A percentile compares a stretch with the other conserved stretches of the same genome.
These are phyloP conservation scores for Microsporum canis DNA, from an alignment of 2,329 filamentous ascomycete species.

Conservation along the genomic window DNA sequence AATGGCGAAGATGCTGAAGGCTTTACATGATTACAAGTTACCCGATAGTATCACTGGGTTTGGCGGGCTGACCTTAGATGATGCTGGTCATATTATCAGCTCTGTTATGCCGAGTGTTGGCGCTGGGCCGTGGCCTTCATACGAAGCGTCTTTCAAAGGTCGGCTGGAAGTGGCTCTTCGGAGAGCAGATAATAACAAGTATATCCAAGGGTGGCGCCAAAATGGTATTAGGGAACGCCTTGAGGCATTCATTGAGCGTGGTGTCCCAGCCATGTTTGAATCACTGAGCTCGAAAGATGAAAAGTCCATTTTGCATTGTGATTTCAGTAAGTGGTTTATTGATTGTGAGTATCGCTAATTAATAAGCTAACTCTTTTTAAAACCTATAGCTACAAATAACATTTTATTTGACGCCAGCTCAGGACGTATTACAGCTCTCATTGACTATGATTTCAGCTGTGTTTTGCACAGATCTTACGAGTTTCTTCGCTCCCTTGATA, in stretches of 20 bases:
- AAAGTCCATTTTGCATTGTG: slow-evolving; percentile 8
- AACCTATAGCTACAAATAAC: slow-evolving; percentile 18
- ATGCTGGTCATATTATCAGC: slow-evolving; percentile 22
- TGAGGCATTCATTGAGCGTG: slow-evolving; percentile 17
- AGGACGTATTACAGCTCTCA: slow-evolving; percentile 7
- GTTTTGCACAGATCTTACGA: slow-evolving; percentile 19
- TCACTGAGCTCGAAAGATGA: background rate
- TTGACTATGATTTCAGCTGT: slow-evolving; percentile 21
- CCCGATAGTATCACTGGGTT: slow-evolving; percentile 23
- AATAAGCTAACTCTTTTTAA: background rate
- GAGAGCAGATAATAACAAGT: slow-evolving; percentile 19
- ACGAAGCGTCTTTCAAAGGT: slow-evolving; percentile 20
- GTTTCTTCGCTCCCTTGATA: slow-evolving; percentile 19
- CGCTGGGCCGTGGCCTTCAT: slow-evolving; percentile 23
- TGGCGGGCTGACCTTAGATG: slow-evolving; percentile 26
- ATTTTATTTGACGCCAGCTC: slow-evolving; percentile 5
- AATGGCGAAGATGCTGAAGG: slow-evolving; percentile 24
- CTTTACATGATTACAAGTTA: slow-evolving; percentile 24
- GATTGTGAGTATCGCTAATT: background rate
- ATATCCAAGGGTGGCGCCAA: slow-evolving; percentile 23
- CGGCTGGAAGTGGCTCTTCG: slow-evolving; percentile 20
- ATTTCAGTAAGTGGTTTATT: slow-evolving; percentile 5
- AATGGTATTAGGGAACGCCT: slow-evolving; percentile 21
- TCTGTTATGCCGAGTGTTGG: slow-evolving; percentile 24
- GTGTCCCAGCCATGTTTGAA: background rate